Base-by-base conservation (phyloP, 2,329 filamentous ascomycete species). In the Clonostachys chloroleuca region DNA sequence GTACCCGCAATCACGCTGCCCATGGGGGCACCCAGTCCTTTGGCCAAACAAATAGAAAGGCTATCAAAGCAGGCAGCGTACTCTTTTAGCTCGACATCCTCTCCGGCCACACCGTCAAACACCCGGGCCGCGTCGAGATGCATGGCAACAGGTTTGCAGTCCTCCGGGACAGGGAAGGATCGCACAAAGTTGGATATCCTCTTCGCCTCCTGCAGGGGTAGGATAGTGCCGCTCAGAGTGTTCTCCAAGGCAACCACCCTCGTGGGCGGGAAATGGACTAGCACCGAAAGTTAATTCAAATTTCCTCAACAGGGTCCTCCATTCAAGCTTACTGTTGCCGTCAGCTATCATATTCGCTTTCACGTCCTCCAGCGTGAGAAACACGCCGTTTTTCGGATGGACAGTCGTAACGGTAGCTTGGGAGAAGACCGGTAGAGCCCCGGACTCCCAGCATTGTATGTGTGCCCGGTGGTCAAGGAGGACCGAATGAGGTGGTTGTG, bases 201-300 rank as follows among this genome's bases (percentile, higher is more conserved):
- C 48, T 71, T 73, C 5, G 81, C 77, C 60, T 94, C 89, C 1
- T 69, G 65, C 2, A 94, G 71, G 0, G 90, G 90, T 72, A 89
- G 83, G 41, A 95, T 74, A 47, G 82, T 81, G 5, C 90, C 90
- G 37, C 79, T 80, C 33, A 94, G 74, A 3, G 90, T 94, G 60
- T 94, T 94, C 61, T 95, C 90, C 42, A 95, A 71, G 46, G 79
- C 81, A 51, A 95, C 86, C 34, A 95, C 77, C 43, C 79, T 79
- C 0, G 89, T 95, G 0, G 89, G 89, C 56, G 86, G 89, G 30
- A 77, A 74, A 62, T 92, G 87, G n/a, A 92, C 78, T 57, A 30
- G 24, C 2, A 89, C 75, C 36, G 85, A 84, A 73, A 2, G 79
- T 39, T 39, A 39, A 18, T 39, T 78, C 51, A 85, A 68, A 52